These are phyloP conservation scores for Neurospora sp. DNA, from an alignment of 495 filamentous ascomycete genomes.

Conservation along the genomic window DNA sequence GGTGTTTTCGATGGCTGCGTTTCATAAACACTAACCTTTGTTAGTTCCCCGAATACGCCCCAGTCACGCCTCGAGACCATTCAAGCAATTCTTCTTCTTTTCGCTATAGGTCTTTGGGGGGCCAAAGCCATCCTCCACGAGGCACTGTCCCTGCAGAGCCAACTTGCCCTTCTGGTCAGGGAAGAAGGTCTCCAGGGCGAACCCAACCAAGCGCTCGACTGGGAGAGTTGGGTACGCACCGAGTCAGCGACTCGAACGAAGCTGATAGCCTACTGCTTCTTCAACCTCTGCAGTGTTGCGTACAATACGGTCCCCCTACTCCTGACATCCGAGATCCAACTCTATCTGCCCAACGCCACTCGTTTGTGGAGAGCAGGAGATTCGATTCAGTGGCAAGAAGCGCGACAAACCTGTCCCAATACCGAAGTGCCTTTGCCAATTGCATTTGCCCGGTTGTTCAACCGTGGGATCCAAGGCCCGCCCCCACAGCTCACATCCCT, in stretches of 20 bases:
- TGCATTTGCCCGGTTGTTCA: conserved; percentile 38
- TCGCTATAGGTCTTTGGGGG: conserved; percentile 48
- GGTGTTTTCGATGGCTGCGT: neutral
- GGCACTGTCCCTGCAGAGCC: conserved; percentile 42
- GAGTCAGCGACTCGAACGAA: conserved; percentile 46
- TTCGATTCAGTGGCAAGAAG: conserved; percentile 41
- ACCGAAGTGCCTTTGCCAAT: conserved; percentile 41
- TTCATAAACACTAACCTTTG: conserved; percentile 12
- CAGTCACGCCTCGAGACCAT: conserved; percentile 46
- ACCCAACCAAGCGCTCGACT: conserved; percentile 29
- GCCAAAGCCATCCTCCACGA: conserved; percentile 47
- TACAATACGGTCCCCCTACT: conserved; percentile 50
- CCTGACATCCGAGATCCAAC: conserved; percentile 50
- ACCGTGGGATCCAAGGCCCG: conserved; percentile 32
- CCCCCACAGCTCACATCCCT: conserved; percentile 48
- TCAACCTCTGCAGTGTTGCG: conserved; percentile 47
- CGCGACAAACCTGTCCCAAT: conserved; percentile 29
- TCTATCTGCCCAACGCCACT: conserved; percentile 48
- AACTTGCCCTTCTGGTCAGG: conserved; percentile 42
- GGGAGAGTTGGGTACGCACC: conserved; percentile 49
- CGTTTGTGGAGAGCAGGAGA: conserved; percentile 43
- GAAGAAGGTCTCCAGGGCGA: conserved; percentile 41
- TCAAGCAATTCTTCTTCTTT: conserved; percentile 45
- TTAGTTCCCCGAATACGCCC: conserved; percentile 39
- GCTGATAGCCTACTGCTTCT: conserved; percentile 48